Evolutionary conservation across 2,329 filamentous ascomycete species (phyloP).

Genomic region (Ampelomyces quisqualis): DNA sequence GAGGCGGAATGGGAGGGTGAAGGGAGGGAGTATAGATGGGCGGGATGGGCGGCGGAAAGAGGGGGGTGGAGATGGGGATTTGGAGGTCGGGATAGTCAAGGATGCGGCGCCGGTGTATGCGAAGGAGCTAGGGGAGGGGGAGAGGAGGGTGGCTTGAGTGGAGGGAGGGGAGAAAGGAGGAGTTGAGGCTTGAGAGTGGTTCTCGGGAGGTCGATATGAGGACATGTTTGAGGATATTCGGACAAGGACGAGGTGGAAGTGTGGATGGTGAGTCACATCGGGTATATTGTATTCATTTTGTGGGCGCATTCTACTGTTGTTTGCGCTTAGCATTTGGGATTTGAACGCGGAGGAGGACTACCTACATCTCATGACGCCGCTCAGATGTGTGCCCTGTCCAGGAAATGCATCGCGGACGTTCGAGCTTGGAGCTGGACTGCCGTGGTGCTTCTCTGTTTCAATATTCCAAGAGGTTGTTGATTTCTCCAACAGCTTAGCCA

Average conservation of each 20-base stretch:
- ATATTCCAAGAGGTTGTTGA: background rate
- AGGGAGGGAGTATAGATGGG: background rate
- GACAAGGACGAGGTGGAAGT: background rate
- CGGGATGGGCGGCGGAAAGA: background rate
- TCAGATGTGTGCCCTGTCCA: too few relatives aligned
- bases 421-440: too few relatives aligned
- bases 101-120: slow-evolving; percentile 15
- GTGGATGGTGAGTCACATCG: background rate
- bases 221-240: background rate
- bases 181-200: background rate
- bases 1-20: background rate
- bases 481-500: slow-evolving; percentile 19
- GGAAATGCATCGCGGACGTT: background rate
- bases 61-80: slow-evolving; percentile 1
- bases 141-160: background rate
- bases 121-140: slow-evolving; percentile 1
- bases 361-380: too few relatives aligned
- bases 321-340: background rate
- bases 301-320: background rate
- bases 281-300: background rate
- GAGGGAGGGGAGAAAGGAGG: background rate
- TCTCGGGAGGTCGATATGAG: background rate
- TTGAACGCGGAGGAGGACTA: too few relatives aligned
- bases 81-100: slow-evolving; percentile 10
- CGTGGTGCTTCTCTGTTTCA: too few relatives aligned